A percentile compares a stretch with the other conserved stretches of the same genome.
phyloP scores from a whole-genome alignment of 2,329 filamentous ascomycete species.

The Fusarium transvaalense region DNA sequence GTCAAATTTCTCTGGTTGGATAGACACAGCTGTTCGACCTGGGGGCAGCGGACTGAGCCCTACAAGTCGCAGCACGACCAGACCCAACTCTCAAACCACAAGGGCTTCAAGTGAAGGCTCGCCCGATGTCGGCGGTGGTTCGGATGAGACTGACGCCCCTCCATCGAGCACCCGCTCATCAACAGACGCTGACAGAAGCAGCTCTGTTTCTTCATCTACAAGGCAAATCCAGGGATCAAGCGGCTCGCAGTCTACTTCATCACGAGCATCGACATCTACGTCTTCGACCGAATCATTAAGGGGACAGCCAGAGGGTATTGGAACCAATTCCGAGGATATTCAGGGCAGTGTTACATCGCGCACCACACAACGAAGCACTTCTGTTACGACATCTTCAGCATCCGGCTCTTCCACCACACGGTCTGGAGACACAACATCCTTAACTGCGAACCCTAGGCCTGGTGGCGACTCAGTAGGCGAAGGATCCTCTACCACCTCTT shows the following conservation, averaged over 20 bases:
- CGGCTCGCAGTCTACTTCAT: neutral
- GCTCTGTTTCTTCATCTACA: neutral
- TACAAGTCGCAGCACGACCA: neutral
- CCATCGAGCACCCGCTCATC: neutral
- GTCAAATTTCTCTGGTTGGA: rapidly evolving
- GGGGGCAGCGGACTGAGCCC: neutral
- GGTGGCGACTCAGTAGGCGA: neutral
- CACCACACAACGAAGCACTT: neutral
- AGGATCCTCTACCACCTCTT: neutral
- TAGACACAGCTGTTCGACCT: neutral
- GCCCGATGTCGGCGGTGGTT: neutral
- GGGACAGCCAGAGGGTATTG: neutral
- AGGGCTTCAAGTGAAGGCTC: neutral
- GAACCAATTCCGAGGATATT: rapidly evolving
- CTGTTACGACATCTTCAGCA: neutral
- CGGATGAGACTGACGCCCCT: neutral
- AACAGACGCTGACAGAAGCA: neutral
- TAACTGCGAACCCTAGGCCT: neutral
- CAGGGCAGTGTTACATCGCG: rapidly evolving
- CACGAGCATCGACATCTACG: neutral
- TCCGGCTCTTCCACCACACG: rapidly evolving
- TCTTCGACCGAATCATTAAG: neutral
- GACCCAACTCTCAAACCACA: neutral
- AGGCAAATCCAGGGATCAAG: rapidly evolving
- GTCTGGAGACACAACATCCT: neutral